A percentile compares a stretch with the other conserved stretches of the same genome.
Evolutionary conservation across 2,329 filamentous ascomycete genomes (phyloP).

Genomic region (Sphaerulina musiva): DNA sequence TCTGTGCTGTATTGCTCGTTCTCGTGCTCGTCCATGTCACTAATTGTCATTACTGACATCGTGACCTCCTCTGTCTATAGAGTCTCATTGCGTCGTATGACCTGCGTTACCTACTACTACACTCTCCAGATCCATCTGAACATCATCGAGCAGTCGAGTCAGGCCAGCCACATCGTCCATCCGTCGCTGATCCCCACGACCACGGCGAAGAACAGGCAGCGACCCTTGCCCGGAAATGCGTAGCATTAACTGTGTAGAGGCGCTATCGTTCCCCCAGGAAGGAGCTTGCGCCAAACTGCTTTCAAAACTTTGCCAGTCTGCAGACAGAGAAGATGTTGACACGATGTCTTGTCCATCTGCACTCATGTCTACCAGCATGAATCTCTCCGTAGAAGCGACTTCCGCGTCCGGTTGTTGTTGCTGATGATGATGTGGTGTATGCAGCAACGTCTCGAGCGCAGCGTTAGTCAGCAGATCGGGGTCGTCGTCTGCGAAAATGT

Average conservation of each 20-base stretch:
- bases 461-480: conserved; percentile 66
- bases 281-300: conserved; percentile 54
- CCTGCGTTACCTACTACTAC: conserved; percentile 25
- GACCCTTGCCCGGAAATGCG: conserved; percentile 50
- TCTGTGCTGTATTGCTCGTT: no score
- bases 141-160: conserved; percentile 34
- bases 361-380: conserved; percentile 51
- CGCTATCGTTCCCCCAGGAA: conserved; percentile 51
- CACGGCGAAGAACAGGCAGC: conserved; percentile 24
- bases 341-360: conserved; percentile 49
- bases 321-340: conserved; percentile 64
- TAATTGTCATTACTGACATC: no score
- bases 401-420: conserved; percentile 15
- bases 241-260: conserved; percentile 50
- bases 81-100: conserved; percentile 1
- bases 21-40: no score
- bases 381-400: conserved; percentile 43
- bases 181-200: conserved; percentile 30
- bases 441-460: conserved; percentile 46
- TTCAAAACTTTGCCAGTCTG: conserved; percentile 63
- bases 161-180: conserved; percentile 35
- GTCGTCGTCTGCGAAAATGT: conserved; percentile 91
- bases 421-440: no score
- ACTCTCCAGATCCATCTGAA: conserved; percentile 33
- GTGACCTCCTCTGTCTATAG: background rate